Evolutionary conservation across 345 rosid species (phyloP).

Genomic region (Eutrema yunnanense): DNA sequence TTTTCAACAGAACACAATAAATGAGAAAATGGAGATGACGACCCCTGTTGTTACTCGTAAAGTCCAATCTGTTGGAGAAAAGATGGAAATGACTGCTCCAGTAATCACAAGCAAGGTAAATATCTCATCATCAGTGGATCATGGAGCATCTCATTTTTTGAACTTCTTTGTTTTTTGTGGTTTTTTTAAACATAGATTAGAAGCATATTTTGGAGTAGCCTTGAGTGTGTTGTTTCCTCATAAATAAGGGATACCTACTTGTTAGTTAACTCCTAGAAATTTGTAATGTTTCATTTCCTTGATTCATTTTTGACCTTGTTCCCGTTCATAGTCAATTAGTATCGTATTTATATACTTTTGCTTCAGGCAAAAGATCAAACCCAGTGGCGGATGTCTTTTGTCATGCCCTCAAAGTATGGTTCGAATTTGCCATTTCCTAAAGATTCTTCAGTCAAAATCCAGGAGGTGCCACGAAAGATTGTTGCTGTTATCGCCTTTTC

Average conservation of each 20-base stretch:
- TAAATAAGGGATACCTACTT: neutral
- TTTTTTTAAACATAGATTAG: neutral
- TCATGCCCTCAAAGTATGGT: conserved; percentile 86
- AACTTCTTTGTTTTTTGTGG: neutral
- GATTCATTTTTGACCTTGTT: neutral
- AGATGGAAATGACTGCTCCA: conserved; percentile 92
- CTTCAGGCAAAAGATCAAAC: conserved; percentile 48
- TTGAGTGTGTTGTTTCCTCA: neutral
- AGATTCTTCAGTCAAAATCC: conserved; percentile 68
- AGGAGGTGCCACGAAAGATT: conserved; percentile 58
- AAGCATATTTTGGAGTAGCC: neutral
- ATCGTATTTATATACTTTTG: conserved; percentile 1
- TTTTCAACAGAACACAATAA: conserved; percentile 45
- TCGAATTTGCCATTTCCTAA: conserved; percentile 65
- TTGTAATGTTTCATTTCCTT: neutral
- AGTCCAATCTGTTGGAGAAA: conserved; percentile 57
- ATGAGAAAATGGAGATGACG: conserved; percentile 86
- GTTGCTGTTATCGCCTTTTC: conserved; percentile 82
- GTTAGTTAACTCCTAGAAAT: neutral
- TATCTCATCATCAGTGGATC: neutral
- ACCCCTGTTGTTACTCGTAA: conserved; percentile 78
- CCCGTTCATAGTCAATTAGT: neutral
- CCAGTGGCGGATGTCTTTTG: conserved; percentile 91
- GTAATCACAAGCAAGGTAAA: conserved; percentile 74
- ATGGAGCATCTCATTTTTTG: neutral